A percentile compares a stretch with the other conserved stretches of the same genome.
Conservation (phyloP, 148 eudicot genomes). For the Simmondsia chinensis region DNA sequence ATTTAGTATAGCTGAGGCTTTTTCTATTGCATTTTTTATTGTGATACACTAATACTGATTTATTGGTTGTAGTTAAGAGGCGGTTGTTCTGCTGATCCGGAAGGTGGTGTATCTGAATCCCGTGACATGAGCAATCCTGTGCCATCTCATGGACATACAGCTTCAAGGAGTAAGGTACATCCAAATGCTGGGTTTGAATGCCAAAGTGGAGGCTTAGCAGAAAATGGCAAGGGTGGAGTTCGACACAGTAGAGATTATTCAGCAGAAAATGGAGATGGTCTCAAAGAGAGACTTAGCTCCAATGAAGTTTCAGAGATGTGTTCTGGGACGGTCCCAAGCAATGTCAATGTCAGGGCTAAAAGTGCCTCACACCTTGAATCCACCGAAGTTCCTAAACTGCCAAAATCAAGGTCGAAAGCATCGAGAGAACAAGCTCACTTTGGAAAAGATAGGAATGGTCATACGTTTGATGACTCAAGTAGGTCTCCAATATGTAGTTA, state of each 20-base stretch:
- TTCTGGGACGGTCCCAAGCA: constrained; percentile 17
- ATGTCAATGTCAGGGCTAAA: constrained; percentile 24
- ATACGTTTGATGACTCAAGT: constrained; percentile 39
- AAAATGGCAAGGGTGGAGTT: constrained; percentile 14
- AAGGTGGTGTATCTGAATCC: constrained; percentile 22
- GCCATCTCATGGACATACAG: constrained; percentile 19
- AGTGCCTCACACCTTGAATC: constrained; percentile 22
- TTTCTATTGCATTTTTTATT: too few species aligned
- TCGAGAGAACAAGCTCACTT: constrained; percentile 38
- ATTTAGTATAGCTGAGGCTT: background rate
- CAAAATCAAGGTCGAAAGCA: constrained; percentile 29
- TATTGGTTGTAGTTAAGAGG: constrained; percentile 38
- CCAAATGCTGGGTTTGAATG: constrained; percentile 17
- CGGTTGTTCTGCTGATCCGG: constrained; percentile 17
- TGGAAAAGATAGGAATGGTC: constrained; percentile 30
- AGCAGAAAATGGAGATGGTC: constrained; percentile 4
- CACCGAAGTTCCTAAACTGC: constrained; percentile 30
- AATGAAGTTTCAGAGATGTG: constrained; percentile 15
- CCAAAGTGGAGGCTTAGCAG: constrained; percentile 15
- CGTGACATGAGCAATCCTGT: constrained; percentile 13
- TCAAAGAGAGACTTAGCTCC: constrained; percentile 11
- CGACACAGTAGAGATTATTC: constrained; percentile 13
- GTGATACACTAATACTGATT: too few species aligned
- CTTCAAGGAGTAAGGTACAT: constrained; percentile 20
- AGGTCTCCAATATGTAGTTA: constrained; percentile 9